Evolutionary conservation across 1,139 yeast genomes (phyloP).

Genomic region (Dujonia santamariae): DNA sequence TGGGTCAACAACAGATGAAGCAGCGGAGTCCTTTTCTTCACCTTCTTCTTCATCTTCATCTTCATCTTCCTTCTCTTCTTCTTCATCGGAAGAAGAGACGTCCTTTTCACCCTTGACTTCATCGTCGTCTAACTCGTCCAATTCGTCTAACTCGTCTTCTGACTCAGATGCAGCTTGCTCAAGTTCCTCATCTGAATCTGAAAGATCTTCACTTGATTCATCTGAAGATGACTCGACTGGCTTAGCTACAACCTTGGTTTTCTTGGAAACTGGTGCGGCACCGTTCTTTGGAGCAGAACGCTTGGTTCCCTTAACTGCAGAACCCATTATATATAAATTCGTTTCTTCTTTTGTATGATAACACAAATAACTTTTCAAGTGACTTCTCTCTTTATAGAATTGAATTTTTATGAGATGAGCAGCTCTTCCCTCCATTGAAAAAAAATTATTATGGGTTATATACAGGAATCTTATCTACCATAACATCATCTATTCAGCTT

Average conservation of each 20-base stretch:
- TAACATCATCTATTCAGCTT: too few species aligned
- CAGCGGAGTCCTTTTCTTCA: slow-evolving; percentile 16
- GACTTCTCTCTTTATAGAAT: slow-evolving; percentile 1
- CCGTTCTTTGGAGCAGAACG: slow-evolving; percentile 23
- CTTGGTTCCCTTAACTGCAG: slow-evolving; percentile 31
- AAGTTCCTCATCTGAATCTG: slow-evolving; percentile 13
- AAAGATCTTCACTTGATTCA: slow-evolving; percentile 10
- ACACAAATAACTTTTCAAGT: background rate
- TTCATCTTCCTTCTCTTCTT: slow-evolving; percentile 16
- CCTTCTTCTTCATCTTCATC: slow-evolving; percentile 19
- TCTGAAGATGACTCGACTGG: slow-evolving; percentile 4
- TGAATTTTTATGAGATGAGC: slow-evolving; percentile 7
- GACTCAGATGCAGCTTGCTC: slow-evolving; percentile 15
- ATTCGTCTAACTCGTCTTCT: slow-evolving; percentile 13
- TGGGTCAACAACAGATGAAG: slow-evolving; percentile 25
- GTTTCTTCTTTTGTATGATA: background rate
- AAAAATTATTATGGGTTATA: background rate
- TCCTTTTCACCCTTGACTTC: slow-evolving; percentile 2
- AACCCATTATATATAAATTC: slow-evolving; percentile 17
- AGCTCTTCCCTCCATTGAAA: slow-evolving; percentile 3
- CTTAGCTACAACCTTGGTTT: slow-evolving; percentile 19
- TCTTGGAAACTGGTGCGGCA: slow-evolving; percentile 20
- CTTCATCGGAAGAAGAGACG: slow-evolving; percentile 15
- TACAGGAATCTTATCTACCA: background rate
- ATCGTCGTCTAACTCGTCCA: slow-evolving; percentile 8